These are phyloP conservation scores for Hansenula lynferdii DNA, from an alignment of 1,139 yeast species.

Conservation along the genomic window DNA sequence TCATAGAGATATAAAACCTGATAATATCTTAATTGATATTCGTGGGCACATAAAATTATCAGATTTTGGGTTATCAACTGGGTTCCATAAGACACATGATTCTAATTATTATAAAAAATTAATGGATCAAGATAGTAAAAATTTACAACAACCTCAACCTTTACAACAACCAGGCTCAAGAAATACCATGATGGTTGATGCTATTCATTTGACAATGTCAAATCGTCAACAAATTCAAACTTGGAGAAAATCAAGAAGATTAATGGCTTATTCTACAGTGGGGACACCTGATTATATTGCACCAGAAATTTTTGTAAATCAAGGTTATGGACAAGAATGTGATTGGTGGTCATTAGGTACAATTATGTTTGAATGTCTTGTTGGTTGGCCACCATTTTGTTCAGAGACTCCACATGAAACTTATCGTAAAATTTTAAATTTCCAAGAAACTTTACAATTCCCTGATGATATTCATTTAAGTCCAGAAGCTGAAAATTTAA, in stretches of 20 bases:
- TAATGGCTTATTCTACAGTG: constrained; percentile 98
- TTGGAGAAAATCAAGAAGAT: constrained; percentile 92
- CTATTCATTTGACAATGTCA: constrained; percentile 92
- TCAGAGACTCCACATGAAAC: constrained; percentile 99
- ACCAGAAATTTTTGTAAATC: constrained; percentile 94
- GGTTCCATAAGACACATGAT: constrained; percentile 83
- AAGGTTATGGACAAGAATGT: constrained; percentile 98
- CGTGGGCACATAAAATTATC: constrained; percentile 76
- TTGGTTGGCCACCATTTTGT: constrained; percentile 99
- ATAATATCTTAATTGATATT: constrained; percentile 73
- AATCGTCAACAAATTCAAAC: constrained; percentile 97
- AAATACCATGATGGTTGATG: constrained; percentile 89
- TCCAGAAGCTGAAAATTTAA: constrained; percentile 91
- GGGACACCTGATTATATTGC: constrained; percentile 99
- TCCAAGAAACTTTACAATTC: constrained; percentile 89
- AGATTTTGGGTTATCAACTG: constrained; percentile 82
- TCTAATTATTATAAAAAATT: constrained; percentile 71
- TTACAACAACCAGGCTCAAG: constrained; percentile 33
- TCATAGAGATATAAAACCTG: constrained; percentile 78
- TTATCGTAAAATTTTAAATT: constrained; percentile 87
- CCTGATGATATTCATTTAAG: constrained; percentile 96
- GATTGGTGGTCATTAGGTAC: constrained; percentile 99
- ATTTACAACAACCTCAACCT: constrained; percentile 29
- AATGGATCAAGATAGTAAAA: constrained; percentile 51
- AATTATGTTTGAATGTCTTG: constrained; percentile 96